Evolutionary conservation across 176 grass and related monocot species (phyloP).

Genomic region (Cocos nucifera): DNA sequence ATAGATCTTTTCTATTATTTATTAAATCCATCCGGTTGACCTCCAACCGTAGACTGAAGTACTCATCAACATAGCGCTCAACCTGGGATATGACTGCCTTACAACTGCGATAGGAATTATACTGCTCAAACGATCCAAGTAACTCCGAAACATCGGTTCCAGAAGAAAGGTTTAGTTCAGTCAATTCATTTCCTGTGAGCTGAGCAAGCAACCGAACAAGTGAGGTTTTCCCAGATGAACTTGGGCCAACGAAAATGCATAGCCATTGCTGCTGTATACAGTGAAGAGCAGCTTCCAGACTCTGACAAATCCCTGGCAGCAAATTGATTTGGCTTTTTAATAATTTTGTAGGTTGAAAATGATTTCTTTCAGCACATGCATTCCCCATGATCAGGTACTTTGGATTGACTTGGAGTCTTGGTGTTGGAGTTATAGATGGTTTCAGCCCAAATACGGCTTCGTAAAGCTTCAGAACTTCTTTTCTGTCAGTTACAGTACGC

Average conservation of each 20-base stretch:
- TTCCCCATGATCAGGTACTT: conserved; percentile 57
- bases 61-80: conserved; percentile 66
- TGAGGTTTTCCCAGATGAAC: conserved; percentile 90
- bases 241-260: conserved; percentile 80
- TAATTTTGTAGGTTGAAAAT: conserved; percentile 43
- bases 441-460: conserved; percentile 62
- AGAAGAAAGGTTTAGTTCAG: conserved; percentile 78
- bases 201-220: conserved; percentile 81
- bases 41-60: conserved; percentile 61
- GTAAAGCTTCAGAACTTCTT: conserved; percentile 74
- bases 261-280: conserved; percentile 75
- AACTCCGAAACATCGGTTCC: conserved; percentile 93
- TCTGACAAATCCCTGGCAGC: conserved; percentile 59
- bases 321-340: conserved; percentile 53
- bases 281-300: conserved; percentile 67
- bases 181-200: conserved; percentile 71
- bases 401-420: conserved; percentile 59
- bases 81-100: conserved; percentile 52
- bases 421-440: conserved; percentile 37
- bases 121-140: conserved; percentile 96
- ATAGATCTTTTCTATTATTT: conserved; percentile 52
- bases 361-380: conserved; percentile 58
- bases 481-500: conserved; percentile 57
- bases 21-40: conserved; percentile 38
- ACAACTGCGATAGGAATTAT: conserved; percentile 75